Evolutionary conservation across 2,329 filamentous ascomycete genomes (phyloP).

Genomic region (Fusarium multiceps): DNA sequence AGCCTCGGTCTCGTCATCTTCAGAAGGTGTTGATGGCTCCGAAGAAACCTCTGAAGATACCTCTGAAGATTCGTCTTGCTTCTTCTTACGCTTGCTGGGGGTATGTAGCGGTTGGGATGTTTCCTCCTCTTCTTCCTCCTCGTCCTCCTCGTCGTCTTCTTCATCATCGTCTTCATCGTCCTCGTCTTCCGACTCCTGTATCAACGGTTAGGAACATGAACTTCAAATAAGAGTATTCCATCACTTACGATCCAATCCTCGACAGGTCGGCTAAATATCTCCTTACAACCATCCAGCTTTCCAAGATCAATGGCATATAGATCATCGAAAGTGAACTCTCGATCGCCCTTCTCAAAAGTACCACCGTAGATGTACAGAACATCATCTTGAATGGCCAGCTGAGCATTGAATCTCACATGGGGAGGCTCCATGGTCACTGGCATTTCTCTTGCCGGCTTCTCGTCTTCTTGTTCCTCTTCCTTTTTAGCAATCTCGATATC

Average conservation of each 20-base stretch:
- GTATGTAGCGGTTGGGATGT: conserved; percentile 61
- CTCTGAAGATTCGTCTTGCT: conserved; percentile 57
- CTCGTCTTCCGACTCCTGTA: conserved; percentile 68
- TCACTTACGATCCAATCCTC: conserved; percentile 79
- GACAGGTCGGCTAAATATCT: conserved; percentile 86
- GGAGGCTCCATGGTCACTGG: conserved; percentile 83
- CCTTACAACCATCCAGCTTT: conserved; percentile 92
- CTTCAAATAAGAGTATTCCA: background rate
- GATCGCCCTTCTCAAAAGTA: conserved; percentile 93
- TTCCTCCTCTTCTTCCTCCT: conserved; percentile 63
- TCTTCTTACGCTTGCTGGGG: conserved; percentile 68
- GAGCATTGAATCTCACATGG: conserved; percentile 89
- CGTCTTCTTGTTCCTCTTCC: conserved; percentile 65
- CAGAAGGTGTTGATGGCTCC: conserved; percentile 45
- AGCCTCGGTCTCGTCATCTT: conserved; percentile 62
- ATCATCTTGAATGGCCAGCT: conserved; percentile 91
- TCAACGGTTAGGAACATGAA: conserved; percentile 22
- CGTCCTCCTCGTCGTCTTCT: conserved; percentile 69
- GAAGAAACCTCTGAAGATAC: conserved; percentile 50
- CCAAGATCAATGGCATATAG: conserved; percentile 93
- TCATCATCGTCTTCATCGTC: conserved; percentile 70
- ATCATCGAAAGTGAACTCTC: conserved; percentile 96
- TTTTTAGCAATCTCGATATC: conserved; percentile 63
- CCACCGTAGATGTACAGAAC: conserved; percentile 94
- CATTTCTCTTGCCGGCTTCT: conserved; percentile 70